Base-by-base conservation (phyloP, 2,329 filamentous ascomycete species). In the Xylariaceae sp. region DNA sequence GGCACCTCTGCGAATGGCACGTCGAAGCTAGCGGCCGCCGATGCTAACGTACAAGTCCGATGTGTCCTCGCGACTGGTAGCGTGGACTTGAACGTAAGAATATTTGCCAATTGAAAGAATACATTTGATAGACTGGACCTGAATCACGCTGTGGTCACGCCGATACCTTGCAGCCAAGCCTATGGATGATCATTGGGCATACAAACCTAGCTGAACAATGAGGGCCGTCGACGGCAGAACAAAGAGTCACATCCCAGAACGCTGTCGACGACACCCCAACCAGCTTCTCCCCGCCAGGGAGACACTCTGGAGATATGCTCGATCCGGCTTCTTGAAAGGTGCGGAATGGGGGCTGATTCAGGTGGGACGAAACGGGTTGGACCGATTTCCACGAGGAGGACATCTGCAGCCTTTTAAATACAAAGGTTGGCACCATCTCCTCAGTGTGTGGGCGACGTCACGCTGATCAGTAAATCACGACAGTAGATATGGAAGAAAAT, bases 11-110 rank as follows among this genome's bases (percentile, higher is more conserved):
- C 71, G 67, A 87, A 88, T 69, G 80, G 82, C 49, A 69, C 74
- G 42, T 62, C 73, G 4, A 76, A 75, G 46, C 70, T 70, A 40
- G 65, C 65, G 2, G 79, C 78, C 20, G 75, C 76, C 20, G 71
- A 71, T 2, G 72, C 71, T 2, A 83, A 85, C 56, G 79, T 85
- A 45, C 86, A 86, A 63, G 91, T 96, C 60, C 83, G 90, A 60
- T 96, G 91, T 70, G 87, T 96, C 18, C 88, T 96, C 65, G 92
- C 91, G 7, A 96, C 91, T 2, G 91, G 90, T 37, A 90, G 91
- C 70, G 90, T 96, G 55, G 91, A 96, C 76, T 77, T 87, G 69
- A 90, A 87, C 63, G 83, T 96, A 61, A 82, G 89, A 65, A 85
- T 96, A 50, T 96, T 93, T 77, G 90, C 90, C 50, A 81, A 80